Evolutionary conservation across 2,329 filamentous ascomycete species (phyloP).

Genomic region (Hortaea werneckii): DNA sequence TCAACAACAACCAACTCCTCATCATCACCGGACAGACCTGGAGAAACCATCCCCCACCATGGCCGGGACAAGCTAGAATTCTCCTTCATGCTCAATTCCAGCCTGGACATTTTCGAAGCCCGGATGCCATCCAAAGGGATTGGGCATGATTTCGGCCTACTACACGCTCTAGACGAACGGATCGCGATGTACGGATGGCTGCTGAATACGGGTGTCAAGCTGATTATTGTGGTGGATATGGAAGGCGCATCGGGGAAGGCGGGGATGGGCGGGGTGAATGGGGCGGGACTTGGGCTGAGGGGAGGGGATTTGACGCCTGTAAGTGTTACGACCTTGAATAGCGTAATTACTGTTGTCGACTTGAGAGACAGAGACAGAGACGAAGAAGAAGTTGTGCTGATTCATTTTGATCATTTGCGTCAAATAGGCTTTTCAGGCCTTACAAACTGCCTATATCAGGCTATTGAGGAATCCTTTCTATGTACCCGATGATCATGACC

Average conservation of each 20-base stretch:
- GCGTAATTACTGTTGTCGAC: neutral
- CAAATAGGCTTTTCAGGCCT: slow-evolving; percentile 66
- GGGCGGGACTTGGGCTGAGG: slow-evolving; percentile 54
- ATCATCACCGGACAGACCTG: neutral
- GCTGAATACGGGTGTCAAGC: slow-evolving; percentile 87
- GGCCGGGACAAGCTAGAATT: slow-evolving; percentile 77
- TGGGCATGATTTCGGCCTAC: slow-evolving; percentile 78
- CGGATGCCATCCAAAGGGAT: slow-evolving; percentile 62
- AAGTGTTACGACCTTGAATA: slow-evolving; percentile 18
- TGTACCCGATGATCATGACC: slow-evolving; percentile 72
- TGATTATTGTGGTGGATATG: slow-evolving; percentile 87
- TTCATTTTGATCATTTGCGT: neutral
- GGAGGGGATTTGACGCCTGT: slow-evolving; percentile 83
- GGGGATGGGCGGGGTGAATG: slow-evolving; percentile 21
- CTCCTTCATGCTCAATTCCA: slow-evolving; percentile 80
- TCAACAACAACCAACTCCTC: slow-evolving; percentile 31
- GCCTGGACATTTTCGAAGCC: slow-evolving; percentile 87
- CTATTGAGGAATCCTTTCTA: slow-evolving; percentile 93
- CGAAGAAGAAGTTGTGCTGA: neutral
- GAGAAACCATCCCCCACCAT: slow-evolving; percentile 3
- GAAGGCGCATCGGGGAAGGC: slow-evolving; percentile 51
- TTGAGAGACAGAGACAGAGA: neutral
- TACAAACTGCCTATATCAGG: slow-evolving; percentile 85
- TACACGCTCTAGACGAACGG: slow-evolving; percentile 89
- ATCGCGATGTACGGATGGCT: slow-evolving; percentile 92